Evolutionary conservation across 495 filamentous ascomycete species (phyloP), one percentile per base, ranked within the genome.

Genomic region (Sabuloglossum arenarium): DNA sequence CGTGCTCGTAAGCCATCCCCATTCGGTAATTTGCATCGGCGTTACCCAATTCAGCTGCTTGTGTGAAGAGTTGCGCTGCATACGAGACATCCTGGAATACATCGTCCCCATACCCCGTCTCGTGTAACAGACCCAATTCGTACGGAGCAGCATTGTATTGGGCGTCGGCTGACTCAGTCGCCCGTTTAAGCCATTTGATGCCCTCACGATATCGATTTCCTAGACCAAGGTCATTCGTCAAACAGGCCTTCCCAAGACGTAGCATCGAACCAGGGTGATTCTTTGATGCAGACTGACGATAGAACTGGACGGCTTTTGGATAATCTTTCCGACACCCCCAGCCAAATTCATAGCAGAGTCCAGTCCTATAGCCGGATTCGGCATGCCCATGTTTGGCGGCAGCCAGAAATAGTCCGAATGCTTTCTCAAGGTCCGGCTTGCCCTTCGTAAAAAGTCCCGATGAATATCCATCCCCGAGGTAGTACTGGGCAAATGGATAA

Each of bases 361-460:
- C 91, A 49, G 90, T 82, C 54, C 91, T 84, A 69, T 95, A 99
- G 43, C 81, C 90, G 28, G 93, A 88, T 69, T 99, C 91, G 29
- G 93, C 85, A 65, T 99, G 91, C 30, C 91, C 93, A 67, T 96
- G 93, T 70, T 97, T 99, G 66, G 85, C 88, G 12, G 93, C 93
- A 0, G 90, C 78, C 31, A 95, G 73, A 65, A 99, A 99, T 6
- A 96, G 79, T 0, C 85, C 79, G 62, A 96, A 97, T 1, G 90
- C 88, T 11, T 81, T 80, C 58, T 91, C 87, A 61, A 90, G 81
- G 66, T 97, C 93, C 62, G 85, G 80, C 60, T 85, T 88, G 37
- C 84, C 85, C 68, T 94, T 97, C 69, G 77, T 88, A 69, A 99
- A 97, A 21, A 99, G 71, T 8, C 91, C 93, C 14, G 90, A 95